Evolutionary conservation across 2,329 filamentous ascomycete species (phyloP).

Genomic region (Calonectria fujianensis): DNA sequence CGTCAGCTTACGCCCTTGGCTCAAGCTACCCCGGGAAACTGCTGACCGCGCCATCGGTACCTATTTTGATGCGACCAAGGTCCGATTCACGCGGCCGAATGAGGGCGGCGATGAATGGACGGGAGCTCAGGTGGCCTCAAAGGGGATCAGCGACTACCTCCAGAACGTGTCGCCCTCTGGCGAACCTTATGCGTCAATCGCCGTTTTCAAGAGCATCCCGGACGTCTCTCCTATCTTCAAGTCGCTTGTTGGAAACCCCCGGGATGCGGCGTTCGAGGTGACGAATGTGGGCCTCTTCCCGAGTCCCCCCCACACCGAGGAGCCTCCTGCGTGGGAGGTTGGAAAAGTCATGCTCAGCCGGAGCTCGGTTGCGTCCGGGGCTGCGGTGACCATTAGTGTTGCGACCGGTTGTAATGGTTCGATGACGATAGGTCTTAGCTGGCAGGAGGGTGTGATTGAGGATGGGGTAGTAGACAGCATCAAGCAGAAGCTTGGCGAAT

Average conservation of each 20-base stretch:
- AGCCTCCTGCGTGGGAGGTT: conserved; percentile 53
- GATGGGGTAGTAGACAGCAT: not conserved
- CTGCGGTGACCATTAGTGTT: conserved; percentile 61
- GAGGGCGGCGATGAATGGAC: conserved; percentile 20
- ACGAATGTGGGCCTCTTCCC: conserved; percentile 66
- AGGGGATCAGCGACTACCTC: conserved; percentile 29
- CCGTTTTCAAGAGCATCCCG: conserved; percentile 63
- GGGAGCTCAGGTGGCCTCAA: conserved; percentile 10
- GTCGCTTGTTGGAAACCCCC: conserved; percentile 61
- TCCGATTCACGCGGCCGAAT: conserved; percentile 28
- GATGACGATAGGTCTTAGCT: conserved; percentile 62
- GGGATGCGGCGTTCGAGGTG: conserved; percentile 64
- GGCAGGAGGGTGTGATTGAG: conserved; percentile 59
- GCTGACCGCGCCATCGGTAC: conserved; percentile 39
- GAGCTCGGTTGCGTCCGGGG: conserved; percentile 51
- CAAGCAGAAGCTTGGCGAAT: not conserved
- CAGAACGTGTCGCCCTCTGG: conserved; percentile 42
- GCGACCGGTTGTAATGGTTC: conserved; percentile 66
- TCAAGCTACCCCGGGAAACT: conserved; percentile 31
- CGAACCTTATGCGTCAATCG: conserved; percentile 48
- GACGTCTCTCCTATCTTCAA: conserved; percentile 61
- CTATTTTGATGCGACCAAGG: conserved; percentile 42
- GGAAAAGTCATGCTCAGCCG: conserved; percentile 67
- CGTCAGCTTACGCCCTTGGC: conserved; percentile 44
- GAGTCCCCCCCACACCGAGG: conserved; percentile 36